phyloP scores from a whole-genome alignment of 2,329 filamentous ascomycete genomes.

The Ophiostoma tasmaniense region DNA sequence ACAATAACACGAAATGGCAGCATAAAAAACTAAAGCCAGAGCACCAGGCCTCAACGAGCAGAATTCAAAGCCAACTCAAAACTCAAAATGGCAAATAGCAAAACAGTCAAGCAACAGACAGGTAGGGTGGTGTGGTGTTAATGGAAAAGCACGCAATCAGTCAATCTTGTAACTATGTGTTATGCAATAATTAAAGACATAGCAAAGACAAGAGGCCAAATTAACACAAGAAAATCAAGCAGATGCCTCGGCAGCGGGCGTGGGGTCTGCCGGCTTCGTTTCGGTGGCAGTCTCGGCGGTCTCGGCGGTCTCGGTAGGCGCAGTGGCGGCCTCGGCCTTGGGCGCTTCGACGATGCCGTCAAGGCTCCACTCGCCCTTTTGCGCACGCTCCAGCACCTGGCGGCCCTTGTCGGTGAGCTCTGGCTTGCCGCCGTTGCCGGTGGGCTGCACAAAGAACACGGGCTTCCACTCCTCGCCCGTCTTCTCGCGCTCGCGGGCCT shows the following conservation, averaged over 20 bases:
- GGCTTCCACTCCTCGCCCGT: conserved; percentile 66
- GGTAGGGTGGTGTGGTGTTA: not conserved
- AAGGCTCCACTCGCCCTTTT: conserved; percentile 42
- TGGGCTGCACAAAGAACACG: conserved; percentile 68
- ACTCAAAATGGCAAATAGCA: not conserved
- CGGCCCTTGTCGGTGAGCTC: conserved; percentile 47
- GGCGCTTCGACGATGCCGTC: conserved; percentile 22
- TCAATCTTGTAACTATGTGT: not conserved
- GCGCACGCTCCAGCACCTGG: conserved; percentile 42
- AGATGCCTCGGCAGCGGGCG: not conserved
- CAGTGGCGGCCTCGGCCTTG: not conserved
- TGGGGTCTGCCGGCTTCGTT: not conserved
- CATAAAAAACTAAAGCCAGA: not conserved
- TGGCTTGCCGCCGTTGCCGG: conserved; percentile 47
- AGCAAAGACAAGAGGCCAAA: not conserved
- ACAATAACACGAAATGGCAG: not conserved
- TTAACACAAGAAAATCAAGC: not conserved
- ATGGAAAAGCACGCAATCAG: not conserved
- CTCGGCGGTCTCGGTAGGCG: not conserved
- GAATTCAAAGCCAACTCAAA: not conserved
- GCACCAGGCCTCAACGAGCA: not conserved
- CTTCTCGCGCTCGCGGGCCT: conserved; percentile 69
- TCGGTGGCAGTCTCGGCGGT: not conserved
- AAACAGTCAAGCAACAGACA: not conserved
- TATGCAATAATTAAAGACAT: not conserved